These are phyloP conservation scores for Spiromastix sp. DNA, from an alignment of 2,329 filamentous ascomycete genomes.

Conservation along the genomic window DNA sequence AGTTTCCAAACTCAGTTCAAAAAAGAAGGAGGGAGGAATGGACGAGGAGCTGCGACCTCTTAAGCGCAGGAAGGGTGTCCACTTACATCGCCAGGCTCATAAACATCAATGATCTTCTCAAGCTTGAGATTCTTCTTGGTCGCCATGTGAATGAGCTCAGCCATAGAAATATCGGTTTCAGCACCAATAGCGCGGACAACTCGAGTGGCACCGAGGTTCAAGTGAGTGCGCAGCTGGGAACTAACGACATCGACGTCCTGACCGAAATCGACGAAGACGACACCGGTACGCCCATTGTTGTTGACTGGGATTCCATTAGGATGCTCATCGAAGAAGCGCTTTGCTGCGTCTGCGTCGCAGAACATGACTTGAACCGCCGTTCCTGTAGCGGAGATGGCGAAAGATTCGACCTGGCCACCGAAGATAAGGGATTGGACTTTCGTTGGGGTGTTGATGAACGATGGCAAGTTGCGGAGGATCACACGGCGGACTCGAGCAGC, in stretches of 20 bases:
- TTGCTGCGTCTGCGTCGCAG: constrained; percentile 23
- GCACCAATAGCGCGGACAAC: constrained; percentile 36
- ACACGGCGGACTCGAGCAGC: constrained; percentile 17
- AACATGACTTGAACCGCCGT: constrained; percentile 26
- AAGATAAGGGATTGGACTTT: constrained; percentile 29
- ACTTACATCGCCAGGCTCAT: constrained; percentile 32
- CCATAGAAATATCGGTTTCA: constrained; percentile 29
- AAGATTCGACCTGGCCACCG: constrained; percentile 27
- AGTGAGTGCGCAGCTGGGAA: constrained; percentile 30
- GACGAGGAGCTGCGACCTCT: not conserved
- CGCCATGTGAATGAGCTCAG: constrained; percentile 28
- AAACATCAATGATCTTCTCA: constrained; percentile 35
- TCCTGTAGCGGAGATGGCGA: constrained; percentile 13
- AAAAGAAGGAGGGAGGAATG: not conserved
- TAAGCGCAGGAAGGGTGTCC: not conserved
- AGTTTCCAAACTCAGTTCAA: not conserved
- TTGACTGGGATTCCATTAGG: constrained; percentile 27
- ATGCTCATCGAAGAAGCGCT: constrained; percentile 25
- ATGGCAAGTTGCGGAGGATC: constrained; percentile 27
- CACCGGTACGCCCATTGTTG: constrained; percentile 17
- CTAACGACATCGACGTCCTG: constrained; percentile 31
- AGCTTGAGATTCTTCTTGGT: constrained; percentile 31
- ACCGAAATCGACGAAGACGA: constrained; percentile 28
- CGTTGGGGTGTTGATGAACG: constrained; percentile 17
- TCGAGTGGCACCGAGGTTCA: constrained; percentile 33